Evolutionary conservation across 2,329 filamentous ascomycete species (phyloP), one percentile per base, ranked within the genome.

Genomic region (Pseudopithomyces chartarum): DNA sequence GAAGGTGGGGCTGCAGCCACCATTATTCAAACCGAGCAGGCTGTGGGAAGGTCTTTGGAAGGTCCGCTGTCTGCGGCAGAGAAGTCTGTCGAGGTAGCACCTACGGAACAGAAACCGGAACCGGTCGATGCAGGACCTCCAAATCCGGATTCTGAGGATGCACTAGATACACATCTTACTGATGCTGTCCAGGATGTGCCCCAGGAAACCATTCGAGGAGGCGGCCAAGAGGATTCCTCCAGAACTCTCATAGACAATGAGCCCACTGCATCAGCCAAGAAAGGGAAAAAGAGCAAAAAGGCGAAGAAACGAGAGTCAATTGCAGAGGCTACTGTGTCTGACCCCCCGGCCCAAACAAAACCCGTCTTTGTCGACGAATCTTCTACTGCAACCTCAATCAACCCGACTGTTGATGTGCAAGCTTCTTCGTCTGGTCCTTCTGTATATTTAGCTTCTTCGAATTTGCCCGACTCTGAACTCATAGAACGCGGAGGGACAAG

Each of bases 261-360:
- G 43, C 33, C 34, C 17, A 23, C 45, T 17, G 48, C 34, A 2
- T 29, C 57, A 20, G 20, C 54, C 19, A 62, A 62, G 60, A 60
- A 64, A 44, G 48, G n/a, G 43, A 62, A 63, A 50, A 63, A 62
- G 57, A 52, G 39, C 33, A 61, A 62, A 15, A 60, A 66, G 32
- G 55, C 54, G 13, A 63, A 68, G 58, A 60, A 58, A n/a, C 46
- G 33, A 32, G 58, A 46, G 15, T 52, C 59, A 3, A 36, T 57
- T 10, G 40, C 55, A 15, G 60, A 65, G 39, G 59, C 63, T 36
- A 26, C 54, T 23, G 29, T 39, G 22, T 36, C 49, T 15, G 60
- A 66, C 5, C 20, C 40, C 17, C 39, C 55, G 22, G 13, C 33
- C n/a, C 47, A 49, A 23, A 19, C 26, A n/a, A 34, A 51, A 6